phyloP scores from a whole-genome alignment of 148 eudicot species.

The Linanthus parryae region DNA sequence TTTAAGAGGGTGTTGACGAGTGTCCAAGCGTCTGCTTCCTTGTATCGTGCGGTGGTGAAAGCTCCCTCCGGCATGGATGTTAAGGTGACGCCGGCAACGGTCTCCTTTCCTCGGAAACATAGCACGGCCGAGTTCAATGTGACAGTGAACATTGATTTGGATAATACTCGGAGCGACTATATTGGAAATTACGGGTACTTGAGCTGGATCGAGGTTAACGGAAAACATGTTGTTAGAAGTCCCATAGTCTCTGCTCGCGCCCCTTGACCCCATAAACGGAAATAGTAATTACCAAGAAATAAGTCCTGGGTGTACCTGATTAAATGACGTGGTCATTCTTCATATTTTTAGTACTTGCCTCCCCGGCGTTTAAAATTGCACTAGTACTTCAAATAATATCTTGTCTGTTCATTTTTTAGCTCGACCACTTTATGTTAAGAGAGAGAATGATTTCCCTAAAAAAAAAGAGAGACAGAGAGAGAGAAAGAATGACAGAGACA shows the following conservation, averaged over 20 bases:
- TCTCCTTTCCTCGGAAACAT: slow-evolving; percentile 9
- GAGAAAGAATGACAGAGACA: too few relatives aligned
- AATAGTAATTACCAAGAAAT: too few relatives aligned
- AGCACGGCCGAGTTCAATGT: slow-evolving; percentile 11
- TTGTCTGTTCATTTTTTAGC: too few relatives aligned
- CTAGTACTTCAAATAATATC: too few relatives aligned
- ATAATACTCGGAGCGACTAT: background rate
- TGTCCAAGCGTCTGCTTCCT: background rate
- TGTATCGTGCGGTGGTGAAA: slow-evolving; percentile 10
- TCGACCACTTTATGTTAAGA: too few relatives aligned
- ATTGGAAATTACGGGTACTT: slow-evolving; percentile 14
- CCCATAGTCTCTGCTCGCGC: slow-evolving; percentile 10
- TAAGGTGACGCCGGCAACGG: slow-evolving; percentile 7
- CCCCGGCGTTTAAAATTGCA: too few relatives aligned
- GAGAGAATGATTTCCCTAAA: too few relatives aligned
- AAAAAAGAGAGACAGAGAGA: too few relatives aligned
- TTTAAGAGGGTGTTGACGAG: slow-evolving; percentile 27
- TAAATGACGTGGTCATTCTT: too few relatives aligned
- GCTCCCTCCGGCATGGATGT: slow-evolving; percentile 20
- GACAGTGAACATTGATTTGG: slow-evolving; percentile 11
- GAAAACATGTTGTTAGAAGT: slow-evolving; percentile 18
- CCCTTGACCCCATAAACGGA: too few relatives aligned
- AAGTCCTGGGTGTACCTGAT: too few relatives aligned
- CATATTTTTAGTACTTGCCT: too few relatives aligned
- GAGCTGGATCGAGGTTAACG: slow-evolving; percentile 18